Base-by-base conservation (phyloP, 768 basidiomycete species). In the Nidularia pulvinata region DNA sequence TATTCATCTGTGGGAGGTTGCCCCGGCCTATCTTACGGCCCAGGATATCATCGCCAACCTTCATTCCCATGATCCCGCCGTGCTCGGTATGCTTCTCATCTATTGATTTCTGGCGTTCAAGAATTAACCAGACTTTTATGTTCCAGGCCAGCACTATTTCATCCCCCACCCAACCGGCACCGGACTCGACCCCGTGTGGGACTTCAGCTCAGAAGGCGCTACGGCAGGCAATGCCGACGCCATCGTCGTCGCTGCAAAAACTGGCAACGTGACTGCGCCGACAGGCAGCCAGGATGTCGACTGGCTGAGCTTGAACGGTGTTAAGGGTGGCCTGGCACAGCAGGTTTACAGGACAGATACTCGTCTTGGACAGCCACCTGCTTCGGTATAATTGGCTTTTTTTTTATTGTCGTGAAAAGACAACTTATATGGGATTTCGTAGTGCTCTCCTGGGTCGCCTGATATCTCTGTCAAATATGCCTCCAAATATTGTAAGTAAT, bases 281-380 rank as follows among this genome's bases (percentile, higher is more conserved):
- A 65, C 66, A 6, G 64, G 69, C 10, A 55, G 55, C 5, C 56
- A 60, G n/a, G 74, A 84, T 56, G 69, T 86, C 35, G 79, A 82
- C 51, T 83, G 80, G 78, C 65, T 84, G 6, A 65, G 72, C 57
- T 65, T 86, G 16, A 69, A 63, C 10, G 63, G 56, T 32, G 61
- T 80, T 14, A 34, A 73, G 30, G 84, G 83, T 4, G 59, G 67
- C 5, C 68, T 84, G 10, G 81, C 83, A 0, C 72, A 62, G 35
- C 60, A 71, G 52, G 69, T 83, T 0, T 85, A 75, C 67, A 68
- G 85, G 48, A 65, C 79, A 2, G 69, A 80, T 53, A 85, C 80
- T 7, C 62, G 69, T 6, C 72, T 69, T 22, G 83, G 85, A 11
- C 77, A 79, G 54, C 78, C 84, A 14, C 83, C 84, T 39, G 57